Base-by-base conservation (phyloP, 73 alveolate genomes). In the Tetrahymena thermophila region DNA sequence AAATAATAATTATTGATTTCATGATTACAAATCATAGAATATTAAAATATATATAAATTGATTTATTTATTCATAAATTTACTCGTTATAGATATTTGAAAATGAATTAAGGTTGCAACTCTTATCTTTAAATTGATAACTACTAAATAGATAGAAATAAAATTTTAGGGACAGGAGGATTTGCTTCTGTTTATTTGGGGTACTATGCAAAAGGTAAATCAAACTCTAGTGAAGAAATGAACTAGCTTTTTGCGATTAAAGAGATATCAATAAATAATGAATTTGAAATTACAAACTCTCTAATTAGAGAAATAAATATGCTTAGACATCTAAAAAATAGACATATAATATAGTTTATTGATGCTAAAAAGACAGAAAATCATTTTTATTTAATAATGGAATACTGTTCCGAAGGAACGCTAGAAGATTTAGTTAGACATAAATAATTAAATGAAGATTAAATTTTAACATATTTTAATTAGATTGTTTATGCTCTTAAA, bases 351-450 rank as follows among this genome's bases (percentile, higher is more conserved):
- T 85, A 94, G 55, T 89, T 95, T 55, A 85, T 50, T 89, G 97
- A 95, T 95, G 97, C 94, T 31, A 94, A 94, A 40, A 85, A 94
- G 93, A 95, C 97, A 89, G 94, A 57, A 15, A 85, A 95, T 95
- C 94, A 95, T 40, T 40, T 95, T 5, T 95, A 95, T 38, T 85
- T 95, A 93, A 85, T 95, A 17, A 55, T 95, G 95, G 97, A 95
- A 56, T 95, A 89, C 93, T 95, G 97, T 38, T 94, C 97, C 34
- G 97, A 95, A 85, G 97, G 97, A 0, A 93, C 93, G 50, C 42
- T 95, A 15, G 94, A 95, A 56, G 97, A 95, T 23, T 95, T 85
- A 25, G 94, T 95, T 93, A 84, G 84, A 50, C 93, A 95, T 31
- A 95, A 95, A 57, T 25, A 93, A 50, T 34, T 95, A 11, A 95